A percentile compares a stretch with the other conserved stretches of the same genome.
Conservation (phyloP, 2,329 filamentous ascomycete genomes). For the Dryadomyces sulphureus region DNA sequence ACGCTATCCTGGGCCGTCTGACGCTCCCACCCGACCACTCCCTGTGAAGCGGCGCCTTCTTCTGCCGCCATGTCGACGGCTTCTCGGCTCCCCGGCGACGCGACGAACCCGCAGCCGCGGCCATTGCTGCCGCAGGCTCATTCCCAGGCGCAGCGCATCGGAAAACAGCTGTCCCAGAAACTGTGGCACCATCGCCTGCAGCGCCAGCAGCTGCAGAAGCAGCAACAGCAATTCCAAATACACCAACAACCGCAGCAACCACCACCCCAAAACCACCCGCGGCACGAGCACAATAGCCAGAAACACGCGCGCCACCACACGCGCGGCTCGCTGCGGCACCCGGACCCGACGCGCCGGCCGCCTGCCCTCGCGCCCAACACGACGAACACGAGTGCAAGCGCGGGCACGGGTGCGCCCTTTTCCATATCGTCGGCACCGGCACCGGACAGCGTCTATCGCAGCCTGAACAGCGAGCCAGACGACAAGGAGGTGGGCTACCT, state of each 20-base stretch:
- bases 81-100: background rate
- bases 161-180: conserved; percentile 7
- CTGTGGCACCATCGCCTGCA: conserved; percentile 6
- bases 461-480: conserved; percentile 5
- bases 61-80: background rate
- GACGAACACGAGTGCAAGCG: background rate
- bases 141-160: background rate
- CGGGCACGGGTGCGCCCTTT: background rate
- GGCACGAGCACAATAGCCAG: background rate
- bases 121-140: background rate
- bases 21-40: background rate
- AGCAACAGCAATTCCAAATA: conserved; percentile 1
- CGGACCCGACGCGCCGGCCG: too few species aligned
- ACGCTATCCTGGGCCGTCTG: background rate
- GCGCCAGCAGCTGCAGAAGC: conserved; percentile 1
- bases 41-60: background rate
- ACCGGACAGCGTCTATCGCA: conserved; percentile 1
- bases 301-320: background rate
- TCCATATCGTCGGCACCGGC: background rate
- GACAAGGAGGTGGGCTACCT: background rate
- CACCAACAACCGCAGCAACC: conserved; percentile 2
- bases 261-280: conserved; percentile 1
- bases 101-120: background rate
- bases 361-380: background rate
- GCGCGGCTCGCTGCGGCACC: background rate